A percentile compares a stretch with the other conserved stretches of the same genome.
These are phyloP conservation scores for Quercus bicolor DNA, from an alignment of 306 rosid species.

Conservation along the genomic window DNA sequence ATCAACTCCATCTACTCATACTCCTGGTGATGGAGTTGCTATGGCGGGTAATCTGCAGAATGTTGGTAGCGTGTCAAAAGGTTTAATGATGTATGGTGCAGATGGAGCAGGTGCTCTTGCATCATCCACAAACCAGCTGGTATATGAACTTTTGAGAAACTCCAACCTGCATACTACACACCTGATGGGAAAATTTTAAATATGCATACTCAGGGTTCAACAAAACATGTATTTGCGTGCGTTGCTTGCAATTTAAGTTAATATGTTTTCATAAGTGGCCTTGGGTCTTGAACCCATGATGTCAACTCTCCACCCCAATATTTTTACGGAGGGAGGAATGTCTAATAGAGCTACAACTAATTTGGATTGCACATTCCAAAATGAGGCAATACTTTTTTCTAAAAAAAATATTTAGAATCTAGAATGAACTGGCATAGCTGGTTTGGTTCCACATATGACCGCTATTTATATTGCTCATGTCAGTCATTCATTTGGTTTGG, in stretches of 20 bases:
- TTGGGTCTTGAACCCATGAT: background rate
- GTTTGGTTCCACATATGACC: background rate
- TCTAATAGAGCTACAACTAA: too few relatives aligned
- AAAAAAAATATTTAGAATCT: background rate
- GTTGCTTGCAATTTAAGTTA: constrained; percentile 19
- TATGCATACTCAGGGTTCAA: background rate
- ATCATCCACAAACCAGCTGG: constrained; percentile 93
- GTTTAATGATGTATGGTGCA: constrained; percentile 60
- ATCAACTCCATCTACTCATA: constrained; percentile 90
- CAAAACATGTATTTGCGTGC: background rate
- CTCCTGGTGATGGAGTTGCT: constrained; percentile 81
- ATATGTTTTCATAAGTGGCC: background rate
- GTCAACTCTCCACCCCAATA: background rate
- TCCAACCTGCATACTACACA: constrained; percentile 15
- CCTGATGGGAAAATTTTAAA: background rate
- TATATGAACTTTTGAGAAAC: constrained; percentile 29
- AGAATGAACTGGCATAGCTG: background rate
- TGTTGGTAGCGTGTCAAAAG: constrained; percentile 60
- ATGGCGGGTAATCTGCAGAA: constrained; percentile 73
- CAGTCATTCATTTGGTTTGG: background rate
- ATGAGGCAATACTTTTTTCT: background rate
- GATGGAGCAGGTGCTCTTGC: constrained; percentile 88
- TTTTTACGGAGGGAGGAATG: too few relatives aligned
- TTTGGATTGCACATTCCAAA: background rate
- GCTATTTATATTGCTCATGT: background rate